These are phyloP conservation scores for Puccinia brachypodii DNA, from an alignment of 1,284 basidiomycete species.

Conservation along the genomic window DNA sequence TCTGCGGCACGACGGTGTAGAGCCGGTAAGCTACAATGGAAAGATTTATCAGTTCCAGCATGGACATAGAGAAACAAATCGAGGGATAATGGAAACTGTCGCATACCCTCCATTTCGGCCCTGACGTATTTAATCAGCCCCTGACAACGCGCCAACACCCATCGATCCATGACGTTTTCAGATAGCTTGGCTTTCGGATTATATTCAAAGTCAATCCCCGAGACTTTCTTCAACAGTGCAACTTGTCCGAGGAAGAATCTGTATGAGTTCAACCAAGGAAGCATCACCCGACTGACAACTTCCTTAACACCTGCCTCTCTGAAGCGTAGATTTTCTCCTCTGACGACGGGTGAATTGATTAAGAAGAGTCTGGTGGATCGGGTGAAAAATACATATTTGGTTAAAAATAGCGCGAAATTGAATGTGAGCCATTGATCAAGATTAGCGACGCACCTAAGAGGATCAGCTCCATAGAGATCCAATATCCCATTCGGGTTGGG, in stretches of 20 bases:
- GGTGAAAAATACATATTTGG: neutral
- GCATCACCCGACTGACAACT: conserved; percentile 87
- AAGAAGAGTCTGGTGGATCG: conserved; percentile 77
- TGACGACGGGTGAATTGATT: conserved; percentile 97
- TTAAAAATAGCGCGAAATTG: neutral
- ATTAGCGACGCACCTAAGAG: conserved; percentile 67
- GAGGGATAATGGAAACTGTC: neutral
- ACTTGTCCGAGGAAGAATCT: conserved; percentile 99
- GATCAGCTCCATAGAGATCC: conserved; percentile 90
- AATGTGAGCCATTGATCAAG: conserved; percentile 49
- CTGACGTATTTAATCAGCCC: conserved; percentile 88
- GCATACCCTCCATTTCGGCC: conserved; percentile 81
- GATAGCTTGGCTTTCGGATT: conserved; percentile 80
- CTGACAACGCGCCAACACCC: conserved; percentile 97
- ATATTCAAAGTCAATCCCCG: conserved; percentile 78
- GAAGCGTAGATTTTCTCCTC: conserved; percentile 96
- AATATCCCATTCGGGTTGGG: conserved; percentile 95
- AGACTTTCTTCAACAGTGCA: conserved; percentile 79
- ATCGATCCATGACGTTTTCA: conserved; percentile 95
- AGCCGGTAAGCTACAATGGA: conserved; percentile 71
- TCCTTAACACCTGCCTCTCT: conserved; percentile 97
- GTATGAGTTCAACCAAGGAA: conserved; percentile 99
- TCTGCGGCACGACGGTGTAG: conserved; percentile 95
- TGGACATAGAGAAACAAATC: neutral
- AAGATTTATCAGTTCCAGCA: neutral